phyloP scores from a whole-genome alignment of 345 rosid species.

The Aquilaria malaccensis region DNA sequence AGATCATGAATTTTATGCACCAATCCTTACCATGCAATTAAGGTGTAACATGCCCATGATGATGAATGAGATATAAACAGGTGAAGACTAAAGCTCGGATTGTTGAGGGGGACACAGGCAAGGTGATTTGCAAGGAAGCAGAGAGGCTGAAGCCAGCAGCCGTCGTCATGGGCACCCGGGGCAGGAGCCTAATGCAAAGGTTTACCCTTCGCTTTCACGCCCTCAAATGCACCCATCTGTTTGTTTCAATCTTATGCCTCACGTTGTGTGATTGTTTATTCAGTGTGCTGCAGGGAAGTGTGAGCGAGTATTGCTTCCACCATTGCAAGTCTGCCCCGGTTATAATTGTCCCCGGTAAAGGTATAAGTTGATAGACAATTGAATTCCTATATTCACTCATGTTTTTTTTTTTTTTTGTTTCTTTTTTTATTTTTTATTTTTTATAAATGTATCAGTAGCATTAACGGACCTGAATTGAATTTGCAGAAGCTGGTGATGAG shows the following conservation, averaged over 20 bases:
- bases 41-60: background rate
- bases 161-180: slow-evolving; percentile 85
- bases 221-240: background rate
- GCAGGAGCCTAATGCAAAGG: slow-evolving; percentile 82
- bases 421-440: background rate
- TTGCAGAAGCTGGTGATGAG: slow-evolving; percentile 40
- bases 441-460: background rate
- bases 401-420: background rate
- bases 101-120: slow-evolving; percentile 79
- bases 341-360: slow-evolving; percentile 74
- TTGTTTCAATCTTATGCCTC: slow-evolving; percentile 12
- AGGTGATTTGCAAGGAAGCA: slow-evolving; percentile 77
- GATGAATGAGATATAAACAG: slow-evolving; percentile 24
- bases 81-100: slow-evolving; percentile 57
- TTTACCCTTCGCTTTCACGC: slow-evolving; percentile 12
- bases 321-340: slow-evolving; percentile 77
- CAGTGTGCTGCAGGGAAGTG: slow-evolving; percentile 75
- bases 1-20: too few species aligned
- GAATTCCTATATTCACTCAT: background rate
- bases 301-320: slow-evolving; percentile 78
- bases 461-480: background rate
- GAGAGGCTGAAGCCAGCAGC: slow-evolving; percentile 79
- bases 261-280: too few species aligned
- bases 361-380: slow-evolving; percentile 21
- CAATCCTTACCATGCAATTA: too few species aligned